Evolutionary conservation across 164 flowering plant species (phyloP).

Genomic region (Stephania japonica): DNA sequence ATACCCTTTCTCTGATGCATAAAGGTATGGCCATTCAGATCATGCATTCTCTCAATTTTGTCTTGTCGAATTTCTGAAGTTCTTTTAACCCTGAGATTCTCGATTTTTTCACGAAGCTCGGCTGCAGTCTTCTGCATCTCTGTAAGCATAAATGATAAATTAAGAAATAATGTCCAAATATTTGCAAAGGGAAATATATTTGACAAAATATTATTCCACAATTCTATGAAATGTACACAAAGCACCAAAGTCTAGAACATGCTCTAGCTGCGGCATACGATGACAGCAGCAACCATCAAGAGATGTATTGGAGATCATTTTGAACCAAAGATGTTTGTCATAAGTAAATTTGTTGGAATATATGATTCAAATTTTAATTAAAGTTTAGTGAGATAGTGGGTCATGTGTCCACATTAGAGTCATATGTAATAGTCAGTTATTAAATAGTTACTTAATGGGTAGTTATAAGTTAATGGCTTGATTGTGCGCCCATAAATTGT

Average conservation of each 20-base stretch:
- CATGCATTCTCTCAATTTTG: constrained; percentile 10
- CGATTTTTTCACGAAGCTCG: constrained; percentile 12
- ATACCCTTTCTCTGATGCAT: no score
- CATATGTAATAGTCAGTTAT: background rate
- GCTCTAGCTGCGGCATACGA: background rate
- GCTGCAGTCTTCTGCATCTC: constrained; percentile 20
- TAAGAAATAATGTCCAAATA: background rate
- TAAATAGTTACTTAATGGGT: no score
- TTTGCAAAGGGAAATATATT: background rate
- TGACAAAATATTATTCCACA: background rate
- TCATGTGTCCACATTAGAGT: no score
- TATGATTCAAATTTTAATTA: no score
- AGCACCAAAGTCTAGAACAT: background rate
- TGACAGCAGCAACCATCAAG: no score
- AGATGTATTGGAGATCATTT: no score
- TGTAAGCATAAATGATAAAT: constrained; percentile 1
- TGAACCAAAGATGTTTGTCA: background rate
- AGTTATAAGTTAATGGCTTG: no score
- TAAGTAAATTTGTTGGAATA: no score
- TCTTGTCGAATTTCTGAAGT: constrained; percentile 5
- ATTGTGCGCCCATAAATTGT: no score
- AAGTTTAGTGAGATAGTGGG: no score
- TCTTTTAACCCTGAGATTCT: constrained; percentile 13
- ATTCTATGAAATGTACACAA: background rate
- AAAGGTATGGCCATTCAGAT: no score